Evolutionary conservation across 2,329 filamentous ascomycete species (phyloP).

Genomic region (Scedosporium dehoogii): DNA sequence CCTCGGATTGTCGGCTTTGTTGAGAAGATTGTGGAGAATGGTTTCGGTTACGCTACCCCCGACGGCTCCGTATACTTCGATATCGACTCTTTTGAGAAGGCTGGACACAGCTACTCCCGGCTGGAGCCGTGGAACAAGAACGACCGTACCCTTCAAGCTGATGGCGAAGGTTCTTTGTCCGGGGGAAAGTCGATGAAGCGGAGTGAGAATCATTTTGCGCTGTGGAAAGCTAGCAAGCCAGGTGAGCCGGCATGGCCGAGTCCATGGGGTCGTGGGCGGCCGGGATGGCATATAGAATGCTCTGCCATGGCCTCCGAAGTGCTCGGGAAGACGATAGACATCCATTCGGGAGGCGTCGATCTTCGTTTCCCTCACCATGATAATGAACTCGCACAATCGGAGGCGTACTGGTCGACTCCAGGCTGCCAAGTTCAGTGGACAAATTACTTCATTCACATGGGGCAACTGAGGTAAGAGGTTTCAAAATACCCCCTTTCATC

Average conservation of each 20-base stretch:
- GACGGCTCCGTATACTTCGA: conserved; percentile 94
- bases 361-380: conserved; percentile 87
- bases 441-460: conserved; percentile 94
- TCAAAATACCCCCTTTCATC: no score
- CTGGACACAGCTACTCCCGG: conserved; percentile 75
- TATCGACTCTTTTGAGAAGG: conserved; percentile 73
- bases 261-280: conserved; percentile 77
- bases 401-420: conserved; percentile 61
- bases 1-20: conserved; percentile 81
- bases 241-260: conserved; percentile 88
- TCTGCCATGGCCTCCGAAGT: conserved; percentile 91
- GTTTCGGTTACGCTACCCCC: conserved; percentile 64
- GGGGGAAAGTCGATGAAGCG: conserved; percentile 57
- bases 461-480: conserved; percentile 47
- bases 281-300: conserved; percentile 97
- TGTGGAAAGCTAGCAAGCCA: conserved; percentile 88
- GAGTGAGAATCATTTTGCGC: conserved; percentile 72
- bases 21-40: conserved; percentile 70
- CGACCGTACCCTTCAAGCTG: conserved; percentile 72
- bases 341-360: conserved; percentile 71
- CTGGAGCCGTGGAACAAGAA: conserved; percentile 77
- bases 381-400: conserved; percentile 83
- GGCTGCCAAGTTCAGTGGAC: conserved; percentile 59
- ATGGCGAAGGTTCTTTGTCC: conserved; percentile 77
- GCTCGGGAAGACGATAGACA: conserved; percentile 73